Percentiles rank a stretch among this genome's conserved stretches.
These are phyloP conservation scores for Venturia oleaginea DNA, from an alignment of 2,329 filamentous ascomycete species.

Conservation along the genomic window DNA sequence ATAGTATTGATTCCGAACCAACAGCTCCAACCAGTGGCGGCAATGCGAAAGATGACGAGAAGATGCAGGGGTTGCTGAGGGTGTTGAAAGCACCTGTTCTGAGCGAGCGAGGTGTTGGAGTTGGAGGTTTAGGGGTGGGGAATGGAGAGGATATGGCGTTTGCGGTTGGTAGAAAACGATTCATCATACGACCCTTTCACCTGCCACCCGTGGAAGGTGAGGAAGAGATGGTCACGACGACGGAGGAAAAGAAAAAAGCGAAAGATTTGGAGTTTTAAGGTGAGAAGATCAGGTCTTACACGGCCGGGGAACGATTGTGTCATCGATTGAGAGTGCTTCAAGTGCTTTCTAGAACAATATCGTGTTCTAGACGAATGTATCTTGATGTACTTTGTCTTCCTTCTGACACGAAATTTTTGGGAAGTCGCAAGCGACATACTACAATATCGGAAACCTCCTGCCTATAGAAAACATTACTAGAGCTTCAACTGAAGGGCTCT, in stretches of 20 bases:
- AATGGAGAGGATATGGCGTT: conserved; percentile 72
- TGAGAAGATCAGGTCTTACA: no score
- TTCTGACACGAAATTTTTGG: no score
- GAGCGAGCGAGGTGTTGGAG: conserved; percentile 69
- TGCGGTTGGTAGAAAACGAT: conserved; percentile 70
- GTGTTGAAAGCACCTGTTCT: conserved; percentile 76
- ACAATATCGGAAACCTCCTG: no score
- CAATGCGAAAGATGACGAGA: conserved; percentile 54
- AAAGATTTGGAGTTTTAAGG: conserved; percentile 69
- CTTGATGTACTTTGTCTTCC: no score
- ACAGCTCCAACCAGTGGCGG: conserved; percentile 17
- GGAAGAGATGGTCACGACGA: conserved; percentile 39
- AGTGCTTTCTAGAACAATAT: no score
- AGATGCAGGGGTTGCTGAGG: conserved; percentile 75
- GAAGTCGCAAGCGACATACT: no score
- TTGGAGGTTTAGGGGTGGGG: conserved; percentile 33
- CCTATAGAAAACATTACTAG: neutral
- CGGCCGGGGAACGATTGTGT: no score
- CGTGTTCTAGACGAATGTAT: no score
- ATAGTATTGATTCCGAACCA: conserved; percentile 30
- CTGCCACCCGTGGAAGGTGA: conserved; percentile 80
- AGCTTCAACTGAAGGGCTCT: neutral
- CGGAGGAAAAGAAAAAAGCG: conserved; percentile 34
- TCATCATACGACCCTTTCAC: conserved; percentile 81
- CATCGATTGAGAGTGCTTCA: no score